Evolutionary conservation across 2,329 filamentous ascomycete genomes (phyloP).

Genomic region (Aureobasidium sp.): DNA sequence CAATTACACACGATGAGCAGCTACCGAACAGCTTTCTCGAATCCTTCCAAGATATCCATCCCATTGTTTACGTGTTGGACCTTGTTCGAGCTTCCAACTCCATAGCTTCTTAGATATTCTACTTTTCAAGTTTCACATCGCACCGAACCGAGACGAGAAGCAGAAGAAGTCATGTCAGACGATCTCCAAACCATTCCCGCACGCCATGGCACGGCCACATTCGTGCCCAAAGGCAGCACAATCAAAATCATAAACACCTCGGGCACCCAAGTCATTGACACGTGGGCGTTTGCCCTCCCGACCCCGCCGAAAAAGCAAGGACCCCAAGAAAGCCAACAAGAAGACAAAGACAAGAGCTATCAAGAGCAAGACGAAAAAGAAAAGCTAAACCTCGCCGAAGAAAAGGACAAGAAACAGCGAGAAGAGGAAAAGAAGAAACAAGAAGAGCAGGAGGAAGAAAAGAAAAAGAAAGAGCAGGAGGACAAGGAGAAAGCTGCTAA

Average conservation of each 20-base stretch:
- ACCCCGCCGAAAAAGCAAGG: constrained; percentile 37
- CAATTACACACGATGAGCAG: not conserved
- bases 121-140: too few relatives aligned
- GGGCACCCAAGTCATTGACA: constrained; percentile 44
- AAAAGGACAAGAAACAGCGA: constrained; percentile 21
- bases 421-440: constrained; percentile 17
- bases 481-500: constrained; percentile 14
- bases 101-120: too few relatives aligned
- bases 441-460: not conserved
- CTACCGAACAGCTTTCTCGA: constrained; percentile 3
- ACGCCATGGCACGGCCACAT: constrained; percentile 44
- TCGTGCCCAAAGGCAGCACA: constrained; percentile 41
- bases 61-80: not conserved
- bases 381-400: constrained; percentile 27
- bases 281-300: constrained; percentile 44
- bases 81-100: too few relatives aligned
- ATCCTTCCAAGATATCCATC: not conserved
- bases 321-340: constrained; percentile 19
- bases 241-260: constrained; percentile 47
- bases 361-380: constrained; percentile 24
- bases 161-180: not conserved
- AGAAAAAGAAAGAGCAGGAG: constrained; percentile 19
- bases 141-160: too few relatives aligned
- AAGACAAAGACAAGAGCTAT: constrained; percentile 21
- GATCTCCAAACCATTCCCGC: constrained; percentile 40